A percentile compares a stretch with the other conserved stretches of the same genome.
Evolutionary conservation across 208 protist genomes (phyloP).

Genomic region (Vickermania spadyakhi): DNA sequence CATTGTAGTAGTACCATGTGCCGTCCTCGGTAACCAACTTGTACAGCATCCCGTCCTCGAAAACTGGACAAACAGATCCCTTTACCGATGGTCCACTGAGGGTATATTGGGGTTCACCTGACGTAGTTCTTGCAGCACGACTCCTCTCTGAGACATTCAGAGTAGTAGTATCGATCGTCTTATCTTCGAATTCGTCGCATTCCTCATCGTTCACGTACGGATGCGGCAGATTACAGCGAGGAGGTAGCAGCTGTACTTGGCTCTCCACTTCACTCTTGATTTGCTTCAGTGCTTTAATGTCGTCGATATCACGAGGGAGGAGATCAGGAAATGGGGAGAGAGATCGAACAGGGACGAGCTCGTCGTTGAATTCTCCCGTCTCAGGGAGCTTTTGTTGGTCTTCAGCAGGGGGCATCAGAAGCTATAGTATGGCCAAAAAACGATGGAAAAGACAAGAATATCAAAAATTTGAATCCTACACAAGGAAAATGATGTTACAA

Average conservation of each 20-base stretch:
- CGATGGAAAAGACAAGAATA: not conserved
- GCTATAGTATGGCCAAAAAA: not conserved
- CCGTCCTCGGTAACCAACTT: slow-evolving; percentile 45
- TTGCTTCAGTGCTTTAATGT: slow-evolving; percentile 57
- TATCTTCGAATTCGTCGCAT: slow-evolving; percentile 77
- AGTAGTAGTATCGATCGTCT: slow-evolving; percentile 42
- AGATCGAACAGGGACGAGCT: slow-evolving; percentile 39
- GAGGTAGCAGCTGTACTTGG: slow-evolving; percentile 40
- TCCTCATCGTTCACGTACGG: slow-evolving; percentile 79
- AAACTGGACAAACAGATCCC: slow-evolving; percentile 40
- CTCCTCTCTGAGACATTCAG: slow-evolving; percentile 33
- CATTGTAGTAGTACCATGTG: slow-evolving; percentile 80
- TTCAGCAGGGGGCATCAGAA: not conserved
- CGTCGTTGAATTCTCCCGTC: slow-evolving; percentile 31
- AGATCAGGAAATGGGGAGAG: slow-evolving; percentile 59
- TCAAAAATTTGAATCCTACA: too few species aligned
- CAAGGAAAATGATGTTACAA: too few species aligned
- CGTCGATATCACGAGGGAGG: slow-evolving; percentile 55
- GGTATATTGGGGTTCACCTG: slow-evolving; percentile 18
- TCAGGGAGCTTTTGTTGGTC: not conserved
- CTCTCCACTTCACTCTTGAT: slow-evolving; percentile 42
- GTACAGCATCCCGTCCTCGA: slow-evolving; percentile 65
- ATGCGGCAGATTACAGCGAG: slow-evolving; percentile 39
- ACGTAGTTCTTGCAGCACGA: not conserved
- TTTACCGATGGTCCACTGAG: slow-evolving; percentile 29